Percentiles rank a stretch among this genome's conserved stretches.
phyloP scores from a whole-genome alignment of 768 basidiomycete genomes.

The Amanita exitialis region DNA sequence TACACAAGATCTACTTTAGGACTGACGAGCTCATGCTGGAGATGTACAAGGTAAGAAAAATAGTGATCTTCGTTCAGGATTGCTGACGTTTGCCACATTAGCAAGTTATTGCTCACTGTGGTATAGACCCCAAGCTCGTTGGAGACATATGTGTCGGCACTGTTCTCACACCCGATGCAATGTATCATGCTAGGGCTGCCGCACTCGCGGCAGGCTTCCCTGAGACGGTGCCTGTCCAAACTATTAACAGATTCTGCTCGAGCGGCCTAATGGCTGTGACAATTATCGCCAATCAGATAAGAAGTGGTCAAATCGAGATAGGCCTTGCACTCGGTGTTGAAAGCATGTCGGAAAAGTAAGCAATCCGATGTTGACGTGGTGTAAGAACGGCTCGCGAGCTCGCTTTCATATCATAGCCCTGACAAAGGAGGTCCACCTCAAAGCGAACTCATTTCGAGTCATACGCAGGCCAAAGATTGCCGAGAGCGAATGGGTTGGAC shows the following conservation, averaged over 20 bases:
- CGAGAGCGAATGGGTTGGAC: constrained; percentile 83
- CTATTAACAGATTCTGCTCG: constrained; percentile 75
- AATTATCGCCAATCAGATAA: constrained; percentile 66
- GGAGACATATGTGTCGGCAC: constrained; percentile 78
- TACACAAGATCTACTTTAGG: constrained; percentile 21
- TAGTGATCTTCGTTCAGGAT: neutral
- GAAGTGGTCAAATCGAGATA: constrained; percentile 69
- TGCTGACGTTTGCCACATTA: constrained; percentile 16
- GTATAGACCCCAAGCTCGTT: constrained; percentile 54
- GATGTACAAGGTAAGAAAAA: constrained; percentile 55
- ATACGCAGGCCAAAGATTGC: constrained; percentile 51
- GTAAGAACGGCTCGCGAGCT: neutral
- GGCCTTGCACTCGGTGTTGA: constrained; percentile 81
- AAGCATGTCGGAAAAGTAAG: constrained; percentile 74
- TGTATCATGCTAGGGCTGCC: constrained; percentile 65
- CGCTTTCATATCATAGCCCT: constrained; percentile 30
- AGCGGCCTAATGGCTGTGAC: constrained; percentile 82
- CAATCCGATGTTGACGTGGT: neutral
- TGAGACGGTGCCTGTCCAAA: constrained; percentile 63
- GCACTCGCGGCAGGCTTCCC: constrained; percentile 77
- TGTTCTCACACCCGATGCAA: constrained; percentile 52
- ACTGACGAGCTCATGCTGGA: constrained; percentile 75
- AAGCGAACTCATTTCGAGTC: constrained; percentile 50
- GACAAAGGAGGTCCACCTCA: constrained; percentile 52
- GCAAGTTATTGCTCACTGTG: constrained; percentile 49